A percentile compares a stretch with the other conserved stretches of the same genome.
These are phyloP conservation scores for Solanum chiquidenum DNA, from an alignment of 257 asterid species.

Conservation along the genomic window DNA sequence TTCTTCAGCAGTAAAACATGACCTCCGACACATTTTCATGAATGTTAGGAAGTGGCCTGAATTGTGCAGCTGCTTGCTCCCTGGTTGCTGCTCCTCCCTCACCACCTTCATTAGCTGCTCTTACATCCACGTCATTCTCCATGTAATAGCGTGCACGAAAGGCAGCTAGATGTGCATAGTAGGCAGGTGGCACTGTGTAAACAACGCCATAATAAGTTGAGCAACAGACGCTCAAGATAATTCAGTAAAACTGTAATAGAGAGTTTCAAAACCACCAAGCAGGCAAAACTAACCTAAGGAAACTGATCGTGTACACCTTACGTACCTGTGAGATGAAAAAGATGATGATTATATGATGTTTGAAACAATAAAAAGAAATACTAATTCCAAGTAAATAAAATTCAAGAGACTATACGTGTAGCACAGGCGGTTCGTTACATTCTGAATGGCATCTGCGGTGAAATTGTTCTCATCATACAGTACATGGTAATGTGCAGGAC, in stretches of 20 bases:
- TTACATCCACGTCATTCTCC: conserved; percentile 39
- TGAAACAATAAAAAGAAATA: not conserved
- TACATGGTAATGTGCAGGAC: conserved; percentile 83
- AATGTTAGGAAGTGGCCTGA: conserved; percentile 29
- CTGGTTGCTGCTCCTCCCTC: conserved; percentile 28
- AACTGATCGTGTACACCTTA: conserved; percentile 65
- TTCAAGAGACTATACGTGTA: conserved; percentile 44
- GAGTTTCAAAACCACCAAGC: not conserved
- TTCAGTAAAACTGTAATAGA: not conserved
- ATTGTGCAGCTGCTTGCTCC: conserved; percentile 13
- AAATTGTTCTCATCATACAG: conserved; percentile 60
- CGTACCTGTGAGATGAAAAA: conserved; percentile 35
- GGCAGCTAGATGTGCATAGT: conserved; percentile 77
- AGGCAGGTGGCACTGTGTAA: conserved; percentile 72
- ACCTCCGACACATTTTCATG: conserved; percentile 47
- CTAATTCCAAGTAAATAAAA: not conserved
- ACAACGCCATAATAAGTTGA: conserved; percentile 7
- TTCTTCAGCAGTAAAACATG: conserved; percentile 55
- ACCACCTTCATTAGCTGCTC: conserved; percentile 11
- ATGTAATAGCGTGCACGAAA: conserved; percentile 67
- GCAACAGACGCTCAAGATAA: not conserved
- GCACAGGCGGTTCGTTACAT: conserved; percentile 54
- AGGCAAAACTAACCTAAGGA: conserved; percentile 45
- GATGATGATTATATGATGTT: not conserved
- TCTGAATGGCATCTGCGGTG: conserved; percentile 61